Evolutionary conservation across 192 early-diverging fungal genomes (phyloP), one percentile per base, ranked within the genome.

Genomic region (Rhizophagus sp.): DNA sequence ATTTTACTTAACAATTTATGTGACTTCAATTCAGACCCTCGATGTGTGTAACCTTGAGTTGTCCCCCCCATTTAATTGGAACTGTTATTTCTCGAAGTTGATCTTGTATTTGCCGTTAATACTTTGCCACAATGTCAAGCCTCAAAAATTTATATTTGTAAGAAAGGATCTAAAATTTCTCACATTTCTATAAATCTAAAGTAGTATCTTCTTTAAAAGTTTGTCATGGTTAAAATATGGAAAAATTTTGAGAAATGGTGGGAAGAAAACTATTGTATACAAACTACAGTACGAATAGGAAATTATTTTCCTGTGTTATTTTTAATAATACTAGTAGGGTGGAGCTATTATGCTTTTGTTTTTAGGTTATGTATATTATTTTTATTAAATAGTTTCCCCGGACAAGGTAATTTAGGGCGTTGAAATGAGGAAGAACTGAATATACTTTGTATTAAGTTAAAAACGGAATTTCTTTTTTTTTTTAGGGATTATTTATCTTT

Each of bases 321-420:
- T 61, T 7, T 79, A 62, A 57, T 79, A 24, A 10, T 19, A 36
- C 6, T 79, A 61, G 24, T 79, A 49, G 12, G 24, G 2, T 79
- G 78, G 78, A 36, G 27, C 57, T 79, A 79, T 62, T 79, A 70
- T 79, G 78, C 68, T 7, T 79, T 79, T 25, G 78, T 71, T 25
- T n/a, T 49, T 62, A 36, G 78, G 17, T 79, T 79, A 36, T 79
- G 78, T 61, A 22, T 71, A 36, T 34, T 41, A 36, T 70, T 71
- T 61, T n/a, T 70, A 34, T 36, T 79, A 9, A 30, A 17, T 15
- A 44, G 30, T 15, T 39, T 71, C 15, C 25, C 33, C 19, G 25
- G 4, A n/a, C 78, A 79, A 79, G 78, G 78, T 79, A 70, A 13
- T 19, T 52, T 77, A 17, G 36, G 8, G 24, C 22, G 49, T 49